Evolutionary conservation across 768 basidiomycete genomes (phyloP), one percentile per base, ranked within the genome.

Genomic region (Xerocomellus dryophilus): DNA sequence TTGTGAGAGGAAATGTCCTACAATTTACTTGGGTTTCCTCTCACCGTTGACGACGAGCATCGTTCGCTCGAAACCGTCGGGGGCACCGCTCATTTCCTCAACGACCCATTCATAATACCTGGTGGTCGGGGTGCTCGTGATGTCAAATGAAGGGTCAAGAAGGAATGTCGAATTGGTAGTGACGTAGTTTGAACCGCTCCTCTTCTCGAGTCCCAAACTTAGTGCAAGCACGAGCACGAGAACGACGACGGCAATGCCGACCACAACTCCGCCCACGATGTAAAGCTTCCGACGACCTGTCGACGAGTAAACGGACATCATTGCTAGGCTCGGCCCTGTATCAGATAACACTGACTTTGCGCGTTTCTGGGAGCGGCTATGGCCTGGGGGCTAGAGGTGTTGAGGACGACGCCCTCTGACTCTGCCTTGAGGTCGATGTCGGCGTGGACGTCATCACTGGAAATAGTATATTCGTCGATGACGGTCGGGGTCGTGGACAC

Each of bases 41-140:
- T 66, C 51, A 69, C 78, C 74, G 29, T 81, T 81, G 25, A 81
- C 78, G 43, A 78, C 78, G 5, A 79, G 64, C 76, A 79, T 76
- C 1, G 62, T 61, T 41, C 73, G 71, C 42, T 71, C 59, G 32
- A 73, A 65, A 39, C 74, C 78, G 55, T 79, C 76, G 1, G 75
- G 77, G 1, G 76, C 66, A 2, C 74, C 73, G 4, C 54, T 54
- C n/a, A 71, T 63, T 54, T 73, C 63, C 12, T 70, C 66, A 8
- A 80, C 62, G n/a, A 70, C 70, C 69, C 78, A 80, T 41, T 73
- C 71, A 47, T 72, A 78, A 31, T 66, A 67, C n/a, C 79, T 70
- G 15, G 76, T 77, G 54, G 69, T 73, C 12, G 78, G 63, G 1
- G 66, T 56, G 23, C 51, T 59, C 10, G 62, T 59, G 47, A 67